Evolutionary conservation across 2,329 filamentous ascomycete genomes (phyloP).

Genomic region (Geoglossum cookeanum): DNA sequence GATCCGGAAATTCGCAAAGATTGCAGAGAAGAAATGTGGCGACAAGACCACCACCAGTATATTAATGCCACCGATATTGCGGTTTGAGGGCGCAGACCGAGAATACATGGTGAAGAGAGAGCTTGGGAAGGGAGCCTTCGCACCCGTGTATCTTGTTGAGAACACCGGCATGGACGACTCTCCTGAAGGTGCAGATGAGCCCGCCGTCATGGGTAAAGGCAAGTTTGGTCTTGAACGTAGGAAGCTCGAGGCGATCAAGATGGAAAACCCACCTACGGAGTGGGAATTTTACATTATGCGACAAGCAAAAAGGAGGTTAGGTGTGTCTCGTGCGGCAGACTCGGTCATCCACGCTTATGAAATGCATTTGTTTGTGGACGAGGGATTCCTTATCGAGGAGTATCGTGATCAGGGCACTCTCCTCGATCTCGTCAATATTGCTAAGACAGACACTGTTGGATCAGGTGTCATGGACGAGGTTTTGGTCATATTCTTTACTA

Average conservation of each 20-base stretch:
- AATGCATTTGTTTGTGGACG: slow-evolving; percentile 78
- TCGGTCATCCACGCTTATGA: slow-evolving; percentile 74
- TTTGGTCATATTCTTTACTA: slow-evolving; percentile 84
- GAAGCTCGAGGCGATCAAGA: slow-evolving; percentile 70
- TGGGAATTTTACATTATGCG: slow-evolving; percentile 98
- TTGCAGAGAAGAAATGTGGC: slow-evolving; percentile 29
- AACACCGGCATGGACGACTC: slow-evolving; percentile 39
- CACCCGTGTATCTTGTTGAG: slow-evolving; percentile 83
- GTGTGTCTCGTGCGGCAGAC: slow-evolving; percentile 47
- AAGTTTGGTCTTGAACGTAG: slow-evolving; percentile 36
- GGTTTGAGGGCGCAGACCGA: slow-evolving; percentile 44
- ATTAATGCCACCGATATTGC: slow-evolving; percentile 41
- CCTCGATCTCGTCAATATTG: slow-evolving; percentile 82
- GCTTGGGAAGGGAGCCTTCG: slow-evolving; percentile 83
- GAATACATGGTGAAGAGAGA: slow-evolving; percentile 68
- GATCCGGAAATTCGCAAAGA: slow-evolving; percentile 66
- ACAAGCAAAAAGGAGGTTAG: slow-evolving; percentile 57
- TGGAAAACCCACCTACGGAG: slow-evolving; percentile 70
- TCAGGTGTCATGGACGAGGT: slow-evolving; percentile 67
- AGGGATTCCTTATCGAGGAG: slow-evolving; percentile 75
- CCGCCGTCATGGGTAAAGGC: slow-evolving; percentile 40
- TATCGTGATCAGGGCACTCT: slow-evolving; percentile 80
- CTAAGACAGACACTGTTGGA: slow-evolving; percentile 42
- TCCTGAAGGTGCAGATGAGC: slow-evolving; percentile 26
- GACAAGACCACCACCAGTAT: slow-evolving; percentile 44